phyloP scores from a whole-genome alignment of 129 eudicot species.

The Centella asiatica region DNA sequence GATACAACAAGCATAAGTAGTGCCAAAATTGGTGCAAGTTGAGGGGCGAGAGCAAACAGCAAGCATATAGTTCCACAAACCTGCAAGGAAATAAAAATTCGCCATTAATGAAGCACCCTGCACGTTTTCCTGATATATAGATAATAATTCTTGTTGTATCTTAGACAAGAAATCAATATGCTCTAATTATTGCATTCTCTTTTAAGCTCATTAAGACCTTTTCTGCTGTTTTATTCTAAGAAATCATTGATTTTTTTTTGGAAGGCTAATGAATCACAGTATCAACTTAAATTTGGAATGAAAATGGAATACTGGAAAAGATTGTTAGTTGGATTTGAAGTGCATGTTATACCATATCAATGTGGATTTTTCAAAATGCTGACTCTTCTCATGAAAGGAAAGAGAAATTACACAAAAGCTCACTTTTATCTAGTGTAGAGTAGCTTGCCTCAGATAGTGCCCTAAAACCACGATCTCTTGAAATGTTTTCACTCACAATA shows the following conservation, averaged over 20 bases:
- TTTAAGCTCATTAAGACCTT: neutral
- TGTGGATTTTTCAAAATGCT: conserved; percentile 11
- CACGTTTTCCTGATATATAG: neutral
- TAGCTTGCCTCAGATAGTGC: conserved; percentile 99
- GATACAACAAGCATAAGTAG: conserved; percentile 75
- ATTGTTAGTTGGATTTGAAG: neutral
- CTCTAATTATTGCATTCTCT: neutral
- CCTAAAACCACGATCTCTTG: conserved; percentile 98
- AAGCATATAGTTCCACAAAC: conserved; percentile 76
- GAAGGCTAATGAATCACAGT: no score
- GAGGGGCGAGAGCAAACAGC: conserved; percentile 75
- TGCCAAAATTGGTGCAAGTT: conserved; percentile 85
- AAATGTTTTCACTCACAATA: conserved; percentile 80
- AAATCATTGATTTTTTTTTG: no score
- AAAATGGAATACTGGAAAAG: neutral
- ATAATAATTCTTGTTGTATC: neutral
- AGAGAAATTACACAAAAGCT: conserved; percentile 45
- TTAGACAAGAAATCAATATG: neutral
- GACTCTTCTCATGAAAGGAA: conserved; percentile 22
- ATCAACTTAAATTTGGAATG: neutral
- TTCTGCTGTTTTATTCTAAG: neutral
- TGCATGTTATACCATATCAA: neutral
- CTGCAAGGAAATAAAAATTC: conserved; percentile 33
- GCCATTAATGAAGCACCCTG: neutral
- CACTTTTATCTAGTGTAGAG: conserved; percentile 84